phyloP scores from a whole-genome alignment of 768 basidiomycete species.

The Tricholoma saponaceum region DNA sequence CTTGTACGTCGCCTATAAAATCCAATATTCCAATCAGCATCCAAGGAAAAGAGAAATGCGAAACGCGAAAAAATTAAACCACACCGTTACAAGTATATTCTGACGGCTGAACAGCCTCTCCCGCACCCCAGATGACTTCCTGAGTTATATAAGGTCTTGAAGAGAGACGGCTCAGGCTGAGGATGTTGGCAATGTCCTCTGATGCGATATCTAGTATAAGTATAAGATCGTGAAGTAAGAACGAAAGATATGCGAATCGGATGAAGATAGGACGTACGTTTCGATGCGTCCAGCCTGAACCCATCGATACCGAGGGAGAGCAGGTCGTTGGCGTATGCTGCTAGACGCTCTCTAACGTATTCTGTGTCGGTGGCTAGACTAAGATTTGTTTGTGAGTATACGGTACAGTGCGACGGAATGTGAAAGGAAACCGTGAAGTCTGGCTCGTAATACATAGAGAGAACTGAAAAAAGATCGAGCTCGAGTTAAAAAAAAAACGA shows the following conservation, averaged over 20 bases:
- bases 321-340: conserved; percentile 56
- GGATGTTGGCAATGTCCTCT: conserved; percentile 51
- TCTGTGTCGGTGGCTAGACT: conserved; percentile 62
- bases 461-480: no score
- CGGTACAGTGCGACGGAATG: neutral
- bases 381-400: neutral
- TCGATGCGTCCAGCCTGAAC: conserved; percentile 59
- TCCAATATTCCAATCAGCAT: no score
- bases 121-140: conserved; percentile 51
- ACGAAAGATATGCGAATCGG: no score
- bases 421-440: neutral
- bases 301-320: conserved; percentile 61
- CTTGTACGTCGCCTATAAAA: conserved; percentile 54
- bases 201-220: conserved; percentile 59
- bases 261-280: conserved; percentile 36
- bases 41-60: no score
- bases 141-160: conserved; percentile 55
- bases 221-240: no score
- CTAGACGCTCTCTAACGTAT: conserved; percentile 52
- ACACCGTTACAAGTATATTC: conserved; percentile 52
- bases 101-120: conserved; percentile 50
- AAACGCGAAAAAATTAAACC: no score
- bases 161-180: conserved; percentile 35
- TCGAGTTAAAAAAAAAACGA: conserved; percentile 7
- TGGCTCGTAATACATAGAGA: no score